phyloP scores from a whole-genome alignment of 2,329 filamentous ascomycete species.

The Colletotrichum lini region DNA sequence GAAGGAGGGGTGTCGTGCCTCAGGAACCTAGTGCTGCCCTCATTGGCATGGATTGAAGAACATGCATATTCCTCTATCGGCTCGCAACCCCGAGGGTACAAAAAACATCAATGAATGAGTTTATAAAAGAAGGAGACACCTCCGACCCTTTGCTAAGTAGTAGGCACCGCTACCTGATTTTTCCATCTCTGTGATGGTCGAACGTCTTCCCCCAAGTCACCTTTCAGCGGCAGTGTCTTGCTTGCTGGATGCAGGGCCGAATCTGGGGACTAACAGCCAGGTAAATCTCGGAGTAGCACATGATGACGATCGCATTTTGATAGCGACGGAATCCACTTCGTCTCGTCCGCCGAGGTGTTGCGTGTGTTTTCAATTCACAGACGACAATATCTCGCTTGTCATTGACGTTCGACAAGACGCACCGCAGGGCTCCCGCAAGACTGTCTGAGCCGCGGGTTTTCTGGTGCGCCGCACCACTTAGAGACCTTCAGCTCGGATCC shows the following conservation, averaged over 20 bases:
- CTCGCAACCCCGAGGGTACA: neutral
- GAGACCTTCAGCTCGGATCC: neutral
- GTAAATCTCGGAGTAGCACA: neutral
- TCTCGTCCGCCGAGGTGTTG: neutral
- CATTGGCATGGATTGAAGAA: conserved; percentile 1
- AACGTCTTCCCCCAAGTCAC: neutral
- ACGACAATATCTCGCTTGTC: neutral
- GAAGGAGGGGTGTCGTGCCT: neutral
- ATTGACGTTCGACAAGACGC: neutral
- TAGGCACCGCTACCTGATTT: neutral
- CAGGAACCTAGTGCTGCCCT: neutral
- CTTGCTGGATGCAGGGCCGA: conserved; percentile 3
- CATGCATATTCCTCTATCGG: neutral
- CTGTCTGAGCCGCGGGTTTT: neutral
- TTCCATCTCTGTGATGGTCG: neutral
- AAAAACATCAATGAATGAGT: neutral
- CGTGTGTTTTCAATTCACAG: neutral
- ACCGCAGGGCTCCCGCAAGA: neutral
- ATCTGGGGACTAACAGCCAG: neutral
- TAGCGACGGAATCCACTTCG: conserved; percentile 30
- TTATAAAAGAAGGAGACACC: neutral
- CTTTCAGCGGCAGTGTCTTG: neutral
- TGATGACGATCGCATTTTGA: neutral
- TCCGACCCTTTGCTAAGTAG: too few species aligned
- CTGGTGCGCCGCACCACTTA: neutral